A percentile compares a stretch with the other conserved stretches of the same genome.
Conservation (phyloP, 1,284 basidiomycete genomes). For the Phellopilus nigrolimitatus region DNA sequence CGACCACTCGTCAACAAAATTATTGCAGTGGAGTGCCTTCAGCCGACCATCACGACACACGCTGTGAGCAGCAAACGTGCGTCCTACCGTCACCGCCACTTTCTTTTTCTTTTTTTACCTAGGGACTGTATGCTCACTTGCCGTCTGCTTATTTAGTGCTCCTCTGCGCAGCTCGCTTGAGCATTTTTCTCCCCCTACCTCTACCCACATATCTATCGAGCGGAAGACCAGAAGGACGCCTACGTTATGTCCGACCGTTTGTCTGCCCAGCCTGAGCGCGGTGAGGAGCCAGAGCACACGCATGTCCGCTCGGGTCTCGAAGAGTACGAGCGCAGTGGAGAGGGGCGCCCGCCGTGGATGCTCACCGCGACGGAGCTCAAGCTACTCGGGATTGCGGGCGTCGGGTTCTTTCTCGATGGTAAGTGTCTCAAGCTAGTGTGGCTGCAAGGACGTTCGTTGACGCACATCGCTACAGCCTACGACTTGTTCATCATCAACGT, state of each 20-base stretch:
- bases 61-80: too few relatives aligned
- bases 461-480: conserved; percentile 43
- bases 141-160: too few relatives aligned
- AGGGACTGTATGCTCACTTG: too few relatives aligned
- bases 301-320: conserved; percentile 31
- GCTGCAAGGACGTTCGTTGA: not conserved
- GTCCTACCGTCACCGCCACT: too few relatives aligned
- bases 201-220: too few relatives aligned
- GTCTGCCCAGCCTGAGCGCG: not conserved
- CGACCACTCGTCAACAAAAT: too few relatives aligned
- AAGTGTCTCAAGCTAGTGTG: conserved; percentile 23
- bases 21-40: too few relatives aligned
- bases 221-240: too few relatives aligned
- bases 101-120: too few relatives aligned
- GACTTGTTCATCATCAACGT: conserved; percentile 79
- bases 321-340: conserved; percentile 40
- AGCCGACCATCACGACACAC: too few relatives aligned
- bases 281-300: not conserved
- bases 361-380: conserved; percentile 49
- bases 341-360: conserved; percentile 40
- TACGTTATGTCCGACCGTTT: not conserved
- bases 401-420: conserved; percentile 71
- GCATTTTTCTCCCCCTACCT: too few relatives aligned
- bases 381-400: conserved; percentile 55
- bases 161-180: too few relatives aligned